Percentiles rank a stretch among this genome's conserved stretches.
These are phyloP conservation scores for Fistulifera pelliculosa DNA, from an alignment of 108 stramenopile species.

Conservation along the genomic window DNA sequence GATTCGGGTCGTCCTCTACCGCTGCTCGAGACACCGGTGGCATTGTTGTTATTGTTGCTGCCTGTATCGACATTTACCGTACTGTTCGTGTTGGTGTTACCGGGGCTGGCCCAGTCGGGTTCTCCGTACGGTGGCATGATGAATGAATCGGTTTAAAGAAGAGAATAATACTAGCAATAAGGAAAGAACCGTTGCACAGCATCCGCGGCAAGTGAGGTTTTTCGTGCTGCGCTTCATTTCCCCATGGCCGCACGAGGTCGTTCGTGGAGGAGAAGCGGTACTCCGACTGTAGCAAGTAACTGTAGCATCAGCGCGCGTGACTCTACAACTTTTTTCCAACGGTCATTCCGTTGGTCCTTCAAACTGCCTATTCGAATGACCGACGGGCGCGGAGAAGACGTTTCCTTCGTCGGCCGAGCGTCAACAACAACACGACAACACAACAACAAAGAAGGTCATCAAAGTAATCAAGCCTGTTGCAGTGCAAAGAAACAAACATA, in stretches of 20 bases:
- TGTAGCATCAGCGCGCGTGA: too few relatives aligned
- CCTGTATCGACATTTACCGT: conserved; percentile 10
- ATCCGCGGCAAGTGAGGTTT: neutral
- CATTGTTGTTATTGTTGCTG: conserved; percentile 10
- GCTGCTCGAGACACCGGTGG: conserved; percentile 14
- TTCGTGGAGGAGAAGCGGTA: neutral
- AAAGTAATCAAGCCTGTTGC: too few relatives aligned
- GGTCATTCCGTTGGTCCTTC: conserved; percentile 27
- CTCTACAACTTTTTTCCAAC: conserved; percentile 5
- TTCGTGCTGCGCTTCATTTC: neutral
- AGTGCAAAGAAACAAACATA: too few relatives aligned
- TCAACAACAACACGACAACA: neutral
- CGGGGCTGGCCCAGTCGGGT: conserved; percentile 57
- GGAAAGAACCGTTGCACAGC: too few relatives aligned
- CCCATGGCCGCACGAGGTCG: neutral
- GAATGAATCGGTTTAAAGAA: neutral
- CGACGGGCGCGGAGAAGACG: neutral
- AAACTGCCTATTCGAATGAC: neutral
- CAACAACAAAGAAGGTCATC: neutral
- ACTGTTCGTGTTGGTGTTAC: conserved; percentile 10
- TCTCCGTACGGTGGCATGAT: conserved; percentile 37
- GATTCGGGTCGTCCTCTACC: neutral
- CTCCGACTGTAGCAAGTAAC: too few relatives aligned
- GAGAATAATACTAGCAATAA: neutral
- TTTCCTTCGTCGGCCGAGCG: neutral